Evolutionary conservation across 257 asterid species (phyloP).

Genomic region (Forsythia viridissima): DNA sequence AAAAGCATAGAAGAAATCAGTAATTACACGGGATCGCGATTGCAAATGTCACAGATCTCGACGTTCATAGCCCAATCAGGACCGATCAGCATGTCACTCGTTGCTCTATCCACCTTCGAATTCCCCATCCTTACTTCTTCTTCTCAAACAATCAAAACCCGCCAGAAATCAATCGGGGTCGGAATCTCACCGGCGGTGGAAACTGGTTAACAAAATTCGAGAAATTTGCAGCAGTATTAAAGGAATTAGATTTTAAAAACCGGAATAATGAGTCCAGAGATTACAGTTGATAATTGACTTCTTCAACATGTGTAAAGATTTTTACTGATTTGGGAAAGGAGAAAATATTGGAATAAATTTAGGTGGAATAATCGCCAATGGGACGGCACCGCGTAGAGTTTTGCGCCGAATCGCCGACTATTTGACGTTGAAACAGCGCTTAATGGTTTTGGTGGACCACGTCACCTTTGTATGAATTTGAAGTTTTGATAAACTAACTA

Average conservation of each 20-base stretch:
- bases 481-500: too few relatives aligned
- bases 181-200: constrained; percentile 1
- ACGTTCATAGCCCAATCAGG: constrained; percentile 56
- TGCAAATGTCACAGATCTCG: constrained; percentile 51
- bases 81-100: constrained; percentile 50
- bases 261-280: neutral
- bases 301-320: constrained; percentile 1
- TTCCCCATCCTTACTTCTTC: constrained; percentile 32
- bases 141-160: neutral
- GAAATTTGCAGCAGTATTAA: neutral
- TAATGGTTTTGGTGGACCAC: constrained; percentile 22
- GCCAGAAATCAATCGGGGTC: constrained; percentile 20
- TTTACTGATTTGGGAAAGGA: neutral
- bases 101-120: constrained; percentile 52
- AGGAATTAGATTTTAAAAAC: neutral
- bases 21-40: constrained; percentile 43
- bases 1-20: neutral
- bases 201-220: neutral
- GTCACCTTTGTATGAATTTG: neutral
- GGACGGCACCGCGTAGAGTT: constrained; percentile 14
- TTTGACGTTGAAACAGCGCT: neutral
- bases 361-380: neutral
- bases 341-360: neutral
- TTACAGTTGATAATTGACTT: neutral
- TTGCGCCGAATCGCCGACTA: constrained; percentile 28